A percentile compares a stretch with the other conserved stretches of the same genome.
Conservation (phyloP, 352 stramenopile species). For the Peronosclerospora sorghi region DNA sequence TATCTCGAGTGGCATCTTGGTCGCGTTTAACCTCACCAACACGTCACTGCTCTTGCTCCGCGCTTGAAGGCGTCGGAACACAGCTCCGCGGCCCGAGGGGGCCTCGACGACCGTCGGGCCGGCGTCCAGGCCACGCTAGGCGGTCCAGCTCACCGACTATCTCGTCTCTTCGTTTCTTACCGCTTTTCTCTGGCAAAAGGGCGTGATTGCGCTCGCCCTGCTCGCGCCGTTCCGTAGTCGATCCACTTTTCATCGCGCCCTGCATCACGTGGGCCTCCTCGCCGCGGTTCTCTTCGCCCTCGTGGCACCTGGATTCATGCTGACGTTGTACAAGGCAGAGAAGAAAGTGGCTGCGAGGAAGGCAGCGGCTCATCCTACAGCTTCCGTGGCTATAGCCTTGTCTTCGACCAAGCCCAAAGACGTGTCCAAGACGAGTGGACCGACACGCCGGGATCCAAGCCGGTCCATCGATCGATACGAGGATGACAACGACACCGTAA, state of each 20-base stretch:
- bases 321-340: constrained; percentile 39
- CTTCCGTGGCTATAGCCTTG: constrained; percentile 12
- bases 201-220: constrained; percentile 27
- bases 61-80: background rate
- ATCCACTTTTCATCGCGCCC: constrained; percentile 45
- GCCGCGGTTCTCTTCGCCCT: constrained; percentile 43
- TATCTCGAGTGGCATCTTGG: constrained; percentile 85
- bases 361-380: background rate
- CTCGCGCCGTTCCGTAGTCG: constrained; percentile 9
- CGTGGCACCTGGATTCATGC: constrained; percentile 40
- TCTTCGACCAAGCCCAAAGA: constrained; percentile 19
- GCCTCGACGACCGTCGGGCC: background rate
- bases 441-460: too few species aligned
- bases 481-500: too few species aligned
- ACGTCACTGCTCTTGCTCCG: constrained; percentile 37
- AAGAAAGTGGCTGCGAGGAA: constrained; percentile 1
- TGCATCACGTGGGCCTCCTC: constrained; percentile 30
- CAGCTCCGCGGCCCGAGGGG: too few species aligned
- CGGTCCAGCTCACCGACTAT: constrained; percentile 33
- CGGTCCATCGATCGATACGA: too few species aligned
- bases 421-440: too few species aligned
- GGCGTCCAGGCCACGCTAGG: constrained; percentile 13
- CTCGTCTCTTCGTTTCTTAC: constrained; percentile 52
- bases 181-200: constrained; percentile 69
- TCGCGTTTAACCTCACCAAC: constrained; percentile 88